Percentiles rank a stretch among this genome's conserved stretches.
Conservation (phyloP, 768 basidiomycete genomes). For the Leucocoprinus birnbaumii region DNA sequence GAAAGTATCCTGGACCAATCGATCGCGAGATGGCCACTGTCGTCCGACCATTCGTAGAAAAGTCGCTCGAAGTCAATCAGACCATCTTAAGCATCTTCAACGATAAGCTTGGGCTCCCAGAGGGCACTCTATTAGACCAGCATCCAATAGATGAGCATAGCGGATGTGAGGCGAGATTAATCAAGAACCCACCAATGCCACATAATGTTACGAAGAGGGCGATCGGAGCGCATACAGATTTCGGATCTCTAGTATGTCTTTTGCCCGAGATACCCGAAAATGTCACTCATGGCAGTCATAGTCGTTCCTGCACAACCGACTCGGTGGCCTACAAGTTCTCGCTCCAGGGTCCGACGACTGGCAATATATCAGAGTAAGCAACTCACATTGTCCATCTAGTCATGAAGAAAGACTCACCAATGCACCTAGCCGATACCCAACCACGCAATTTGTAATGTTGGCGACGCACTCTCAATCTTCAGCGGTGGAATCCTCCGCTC, state of each 20-base stretch:
- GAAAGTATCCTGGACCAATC: constrained; percentile 55
- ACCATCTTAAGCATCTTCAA: constrained; percentile 54
- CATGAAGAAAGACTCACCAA: background rate
- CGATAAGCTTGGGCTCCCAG: constrained; percentile 48
- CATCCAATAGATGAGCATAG: constrained; percentile 47
- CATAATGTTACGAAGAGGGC: constrained; percentile 32
- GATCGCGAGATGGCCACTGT: constrained; percentile 49
- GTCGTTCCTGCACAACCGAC: constrained; percentile 68
- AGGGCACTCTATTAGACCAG: constrained; percentile 38
- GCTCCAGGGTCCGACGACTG: constrained; percentile 58
- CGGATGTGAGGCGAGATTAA: constrained; percentile 56
- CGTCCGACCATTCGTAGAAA: constrained; percentile 47
- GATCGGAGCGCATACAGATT: constrained; percentile 68
- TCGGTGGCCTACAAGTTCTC: constrained; percentile 70
- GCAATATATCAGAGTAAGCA: constrained; percentile 61
- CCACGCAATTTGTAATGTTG: constrained; percentile 59
- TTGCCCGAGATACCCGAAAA: constrained; percentile 4
- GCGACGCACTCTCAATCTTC: constrained; percentile 59
- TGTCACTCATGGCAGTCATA: too few relatives aligned
- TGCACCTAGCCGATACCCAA: constrained; percentile 43
- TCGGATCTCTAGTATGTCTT: constrained; percentile 57
- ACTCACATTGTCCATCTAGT: background rate
- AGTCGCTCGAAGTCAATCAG: constrained; percentile 54
- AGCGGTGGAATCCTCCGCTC: constrained; percentile 64
- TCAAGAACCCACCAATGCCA: constrained; percentile 42